Percentiles rank a stretch among this genome's conserved stretches.
These are phyloP conservation scores for Colletotrichum costaricense DNA, from an alignment of 2,329 filamentous ascomycete genomes.

Conservation along the genomic window DNA sequence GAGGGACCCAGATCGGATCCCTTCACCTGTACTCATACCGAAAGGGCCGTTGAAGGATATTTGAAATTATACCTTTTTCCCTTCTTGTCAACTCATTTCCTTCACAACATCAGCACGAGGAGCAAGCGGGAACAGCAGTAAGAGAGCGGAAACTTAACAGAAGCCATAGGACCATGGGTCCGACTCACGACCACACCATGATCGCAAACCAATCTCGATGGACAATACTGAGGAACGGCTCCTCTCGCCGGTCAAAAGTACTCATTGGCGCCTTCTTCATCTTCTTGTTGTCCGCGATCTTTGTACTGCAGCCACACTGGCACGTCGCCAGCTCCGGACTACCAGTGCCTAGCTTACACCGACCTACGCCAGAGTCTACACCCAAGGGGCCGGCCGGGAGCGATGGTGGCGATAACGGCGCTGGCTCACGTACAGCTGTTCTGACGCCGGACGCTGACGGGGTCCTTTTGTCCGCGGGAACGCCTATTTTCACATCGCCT, in stretches of 20 bases:
- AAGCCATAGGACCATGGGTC: constrained; percentile 14
- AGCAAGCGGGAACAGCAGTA: not conserved
- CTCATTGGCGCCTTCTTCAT: constrained; percentile 11
- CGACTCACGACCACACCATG: constrained; percentile 11
- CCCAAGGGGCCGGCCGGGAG: not conserved
- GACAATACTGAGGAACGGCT: not conserved
- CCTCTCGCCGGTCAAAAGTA: constrained; percentile 17
- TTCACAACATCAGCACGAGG: not conserved
- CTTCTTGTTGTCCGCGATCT: constrained; percentile 10
- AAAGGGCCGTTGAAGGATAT: not conserved
- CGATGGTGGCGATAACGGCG: not conserved
- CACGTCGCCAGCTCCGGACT: constrained; percentile 1
- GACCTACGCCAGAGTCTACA: not conserved
- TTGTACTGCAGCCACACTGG: constrained; percentile 19
- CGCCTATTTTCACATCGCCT: constrained; percentile 20
- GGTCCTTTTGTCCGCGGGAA: constrained; percentile 22
- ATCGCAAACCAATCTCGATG: constrained; percentile 9
- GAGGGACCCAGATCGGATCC: not conserved
- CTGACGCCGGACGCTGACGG: constrained; percentile 17
- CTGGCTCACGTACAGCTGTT: not conserved
- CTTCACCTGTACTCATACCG: not conserved
- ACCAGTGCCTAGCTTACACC: not conserved
- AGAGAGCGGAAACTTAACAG: not conserved
- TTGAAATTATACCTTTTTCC: not conserved
- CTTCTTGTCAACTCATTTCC: not conserved